A percentile compares a stretch with the other conserved stretches of the same genome.
Conservation (phyloP, 108 stramenopile genomes). For the Stephanodiscus minutulus region DNA sequence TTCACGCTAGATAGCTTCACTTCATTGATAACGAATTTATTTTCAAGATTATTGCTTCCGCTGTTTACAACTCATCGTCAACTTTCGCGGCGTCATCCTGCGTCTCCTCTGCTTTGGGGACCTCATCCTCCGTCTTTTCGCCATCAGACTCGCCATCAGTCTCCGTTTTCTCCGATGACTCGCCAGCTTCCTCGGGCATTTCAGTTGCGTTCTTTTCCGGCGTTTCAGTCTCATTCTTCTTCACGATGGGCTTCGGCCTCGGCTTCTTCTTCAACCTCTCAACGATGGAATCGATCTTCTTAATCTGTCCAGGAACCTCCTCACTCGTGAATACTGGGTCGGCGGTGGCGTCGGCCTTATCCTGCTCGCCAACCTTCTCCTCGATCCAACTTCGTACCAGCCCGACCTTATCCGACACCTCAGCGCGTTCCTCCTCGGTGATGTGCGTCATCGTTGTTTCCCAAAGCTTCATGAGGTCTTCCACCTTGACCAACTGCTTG, state of each 20-base stretch:
- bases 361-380: constrained; percentile 78
- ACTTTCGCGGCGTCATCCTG: constrained; percentile 21
- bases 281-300: constrained; percentile 69
- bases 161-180: constrained; percentile 9
- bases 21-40: no score
- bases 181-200: constrained; percentile 23
- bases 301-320: constrained; percentile 79
- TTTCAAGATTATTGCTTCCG: no score
- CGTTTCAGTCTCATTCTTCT: constrained; percentile 37
- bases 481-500: constrained; percentile 66
- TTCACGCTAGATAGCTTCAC: no score
- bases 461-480: constrained; percentile 86
- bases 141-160: constrained; percentile 8
- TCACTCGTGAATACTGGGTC: constrained; percentile 83
- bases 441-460: constrained; percentile 83
- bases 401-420: constrained; percentile 77
- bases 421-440: constrained; percentile 89
- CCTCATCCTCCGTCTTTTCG: constrained; percentile 14
- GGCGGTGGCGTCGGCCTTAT: constrained; percentile 64
- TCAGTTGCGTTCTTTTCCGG: constrained; percentile 54
- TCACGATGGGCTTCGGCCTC: constrained; percentile 74
- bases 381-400: constrained; percentile 76
- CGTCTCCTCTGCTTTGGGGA: constrained; percentile 25
- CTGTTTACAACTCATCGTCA: constrained; percentile 20
- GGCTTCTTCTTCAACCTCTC: constrained; percentile 78